Conservation (phyloP, 2,329 filamentous ascomycete genomes). For the Fusarium annulatum region DNA sequence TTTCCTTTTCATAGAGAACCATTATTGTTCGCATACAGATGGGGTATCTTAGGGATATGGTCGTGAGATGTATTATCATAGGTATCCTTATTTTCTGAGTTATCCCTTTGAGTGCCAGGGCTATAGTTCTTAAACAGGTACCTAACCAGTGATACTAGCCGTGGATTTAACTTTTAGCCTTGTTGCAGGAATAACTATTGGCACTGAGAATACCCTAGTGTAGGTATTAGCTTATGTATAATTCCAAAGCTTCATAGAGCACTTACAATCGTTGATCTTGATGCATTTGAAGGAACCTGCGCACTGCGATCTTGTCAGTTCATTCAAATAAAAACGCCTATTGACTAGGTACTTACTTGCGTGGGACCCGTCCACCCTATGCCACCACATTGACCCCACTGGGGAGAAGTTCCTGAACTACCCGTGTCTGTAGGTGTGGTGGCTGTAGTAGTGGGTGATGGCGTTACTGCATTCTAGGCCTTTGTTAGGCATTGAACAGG, state of each 20-base stretch:
- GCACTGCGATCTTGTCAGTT: conserved; percentile 6
- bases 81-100: too few species aligned
- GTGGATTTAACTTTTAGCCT: not conserved
- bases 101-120: too few species aligned
- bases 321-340: too few species aligned
- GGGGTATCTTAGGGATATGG: too few species aligned
- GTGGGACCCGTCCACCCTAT: conserved; percentile 20
- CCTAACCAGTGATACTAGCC: not conserved
- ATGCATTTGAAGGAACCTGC: conserved; percentile 19
- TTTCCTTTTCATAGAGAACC: too few species aligned
- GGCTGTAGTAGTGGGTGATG: not conserved
- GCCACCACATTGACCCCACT: conserved; percentile 38
- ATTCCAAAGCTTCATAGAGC: fast-evolving
- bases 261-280: conserved; percentile 33
- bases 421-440: conserved; percentile 10
- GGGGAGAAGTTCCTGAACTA: conserved; percentile 11
- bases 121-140: not conserved
- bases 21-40: too few species aligned
- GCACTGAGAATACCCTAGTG: conserved; percentile 10
- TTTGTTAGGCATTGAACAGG: not conserved
- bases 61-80: too few species aligned
- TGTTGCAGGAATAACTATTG: not conserved
- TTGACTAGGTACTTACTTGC: conserved; percentile 3
- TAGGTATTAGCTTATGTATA: not conserved
- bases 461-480: not conserved